Percentiles rank a stretch among this genome's conserved stretches.
Evolutionary conservation across 768 basidiomycete genomes (phyloP).

Genomic region (Mycena indigotica): DNA sequence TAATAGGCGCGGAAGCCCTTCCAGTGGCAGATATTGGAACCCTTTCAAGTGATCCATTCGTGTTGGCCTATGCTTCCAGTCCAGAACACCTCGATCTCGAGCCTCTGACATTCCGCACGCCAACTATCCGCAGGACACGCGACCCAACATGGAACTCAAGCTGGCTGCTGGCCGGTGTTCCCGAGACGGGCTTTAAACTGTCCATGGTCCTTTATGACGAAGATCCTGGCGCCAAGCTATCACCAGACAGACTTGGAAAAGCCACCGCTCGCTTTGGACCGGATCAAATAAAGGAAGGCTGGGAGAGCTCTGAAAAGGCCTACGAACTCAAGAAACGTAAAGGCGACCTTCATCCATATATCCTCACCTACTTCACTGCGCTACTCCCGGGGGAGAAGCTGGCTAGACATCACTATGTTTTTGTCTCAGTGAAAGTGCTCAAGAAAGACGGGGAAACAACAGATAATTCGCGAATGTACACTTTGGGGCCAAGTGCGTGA

Average conservation of each 20-base stretch:
- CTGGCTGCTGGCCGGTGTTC: constrained; percentile 26
- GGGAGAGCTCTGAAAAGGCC: constrained; percentile 24
- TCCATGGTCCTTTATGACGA: constrained; percentile 25
- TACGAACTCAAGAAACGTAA: constrained; percentile 35
- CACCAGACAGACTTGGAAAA: constrained; percentile 24
- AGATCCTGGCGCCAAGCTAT: constrained; percentile 19
- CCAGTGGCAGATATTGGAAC: constrained; percentile 25
- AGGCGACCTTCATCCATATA: constrained; percentile 28
- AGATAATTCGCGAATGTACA: constrained; percentile 34
- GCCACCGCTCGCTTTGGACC: constrained; percentile 22
- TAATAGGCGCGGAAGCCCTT: constrained; percentile 18
- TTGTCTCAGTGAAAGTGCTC: constrained; percentile 31
- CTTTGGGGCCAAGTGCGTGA: constrained; percentile 40
- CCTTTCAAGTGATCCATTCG: constrained; percentile 27
- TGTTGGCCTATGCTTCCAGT: constrained; percentile 16
- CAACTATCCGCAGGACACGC: constrained; percentile 22
- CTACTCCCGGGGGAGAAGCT: constrained; percentile 28
- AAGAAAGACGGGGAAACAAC: constrained; percentile 33
- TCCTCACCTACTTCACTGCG: constrained; percentile 31
- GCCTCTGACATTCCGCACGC: constrained; percentile 24
- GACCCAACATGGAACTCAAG: constrained; percentile 23
- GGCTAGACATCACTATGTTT: constrained; percentile 30
- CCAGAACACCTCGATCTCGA: constrained; percentile 11
- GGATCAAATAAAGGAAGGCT: constrained; percentile 30
- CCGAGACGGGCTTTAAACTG: constrained; percentile 22